A percentile compares a stretch with the other conserved stretches of the same genome.
Conservation (phyloP, 2,329 filamentous ascomycete genomes). For the Scedosporium apiospermum region DNA sequence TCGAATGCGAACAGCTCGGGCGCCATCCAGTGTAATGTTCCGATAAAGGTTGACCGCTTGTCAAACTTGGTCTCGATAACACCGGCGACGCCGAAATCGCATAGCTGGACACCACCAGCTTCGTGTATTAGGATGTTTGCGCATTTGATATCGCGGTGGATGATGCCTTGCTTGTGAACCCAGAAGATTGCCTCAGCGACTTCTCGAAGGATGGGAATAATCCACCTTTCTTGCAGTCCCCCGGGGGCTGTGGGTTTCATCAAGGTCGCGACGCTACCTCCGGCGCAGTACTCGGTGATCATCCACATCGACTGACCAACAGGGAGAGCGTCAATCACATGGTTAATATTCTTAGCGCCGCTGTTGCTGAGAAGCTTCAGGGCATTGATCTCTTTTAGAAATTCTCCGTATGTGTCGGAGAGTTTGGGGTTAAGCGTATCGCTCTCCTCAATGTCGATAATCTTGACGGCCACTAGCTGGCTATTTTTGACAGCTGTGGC, state of each 20-base stretch:
- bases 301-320: constrained; percentile 59
- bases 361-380: constrained; percentile 51
- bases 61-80: constrained; percentile 51
- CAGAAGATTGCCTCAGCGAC: constrained; percentile 37
- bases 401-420: constrained; percentile 40
- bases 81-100: constrained; percentile 59
- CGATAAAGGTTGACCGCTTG: constrained; percentile 57
- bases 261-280: constrained; percentile 53
- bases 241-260: constrained; percentile 38
- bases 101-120: constrained; percentile 53
- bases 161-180: constrained; percentile 41
- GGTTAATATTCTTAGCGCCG: constrained; percentile 55
- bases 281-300: constrained; percentile 59
- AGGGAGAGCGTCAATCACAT: constrained; percentile 54
- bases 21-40: constrained; percentile 62
- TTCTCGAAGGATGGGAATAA: constrained; percentile 40
- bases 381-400: constrained; percentile 41
- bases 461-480: constrained; percentile 57
- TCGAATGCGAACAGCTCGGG: constrained; percentile 49
- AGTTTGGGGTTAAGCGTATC: constrained; percentile 51
- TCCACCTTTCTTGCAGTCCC: constrained; percentile 40
- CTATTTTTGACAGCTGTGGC: constrained; percentile 26
- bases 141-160: constrained; percentile 44
- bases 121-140: constrained; percentile 58
- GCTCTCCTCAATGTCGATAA: constrained; percentile 65